Evolutionary conservation across 768 basidiomycete species (phyloP).

Genomic region (Xerocomus potaroensis): DNA sequence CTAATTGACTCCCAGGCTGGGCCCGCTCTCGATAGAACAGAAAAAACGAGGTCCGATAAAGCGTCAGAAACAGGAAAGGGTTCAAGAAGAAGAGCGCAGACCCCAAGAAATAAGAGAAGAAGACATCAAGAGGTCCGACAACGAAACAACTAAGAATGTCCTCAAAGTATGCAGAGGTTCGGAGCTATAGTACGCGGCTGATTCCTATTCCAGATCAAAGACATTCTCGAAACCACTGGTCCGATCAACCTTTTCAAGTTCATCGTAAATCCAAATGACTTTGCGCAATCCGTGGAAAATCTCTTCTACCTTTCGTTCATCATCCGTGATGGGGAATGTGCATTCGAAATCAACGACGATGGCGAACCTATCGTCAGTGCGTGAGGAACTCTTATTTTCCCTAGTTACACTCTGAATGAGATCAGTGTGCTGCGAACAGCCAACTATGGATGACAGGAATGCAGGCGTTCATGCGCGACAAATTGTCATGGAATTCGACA

Average conservation of each 20-base stretch:
- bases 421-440: constrained; percentile 60
- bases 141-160: constrained; percentile 90
- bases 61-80: constrained; percentile 67
- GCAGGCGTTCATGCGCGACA: constrained; percentile 72
- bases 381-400: constrained; percentile 21
- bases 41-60: constrained; percentile 64
- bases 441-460: constrained; percentile 58
- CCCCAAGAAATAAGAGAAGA: constrained; percentile 82
- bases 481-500: constrained; percentile 88
- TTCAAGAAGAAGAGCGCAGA: constrained; percentile 59
- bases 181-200: neutral
- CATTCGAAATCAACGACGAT: constrained; percentile 60
- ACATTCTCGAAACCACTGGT: constrained; percentile 48
- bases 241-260: constrained; percentile 79
- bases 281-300: constrained; percentile 94
- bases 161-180: constrained; percentile 47
- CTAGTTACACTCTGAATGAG: neutral
- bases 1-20: constrained; percentile 60
- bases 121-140: constrained; percentile 78
- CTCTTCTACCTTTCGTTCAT: constrained; percentile 93
- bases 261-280: constrained; percentile 85
- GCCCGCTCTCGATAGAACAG: constrained; percentile 82
- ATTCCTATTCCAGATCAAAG: constrained; percentile 46
- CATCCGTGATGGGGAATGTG: constrained; percentile 79
- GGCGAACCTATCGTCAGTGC: constrained; percentile 75